These are phyloP conservation scores for Platismatia glauca DNA, from an alignment of 495 filamentous ascomycete genomes.

Conservation along the genomic window DNA sequence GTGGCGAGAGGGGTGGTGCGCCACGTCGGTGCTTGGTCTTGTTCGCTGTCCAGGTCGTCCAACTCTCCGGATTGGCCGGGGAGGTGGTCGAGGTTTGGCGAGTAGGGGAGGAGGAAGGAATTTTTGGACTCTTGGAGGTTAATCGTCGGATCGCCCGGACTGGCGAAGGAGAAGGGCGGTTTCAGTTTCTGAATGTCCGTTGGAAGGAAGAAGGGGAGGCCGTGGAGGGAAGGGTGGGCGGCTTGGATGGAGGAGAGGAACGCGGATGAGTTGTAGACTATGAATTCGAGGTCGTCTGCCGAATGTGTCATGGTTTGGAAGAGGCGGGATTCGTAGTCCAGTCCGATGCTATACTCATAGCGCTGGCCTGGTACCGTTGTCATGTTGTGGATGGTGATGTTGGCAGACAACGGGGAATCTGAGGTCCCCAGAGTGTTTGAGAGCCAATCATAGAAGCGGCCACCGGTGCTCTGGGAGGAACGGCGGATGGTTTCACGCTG, in stretches of 20 bases:
- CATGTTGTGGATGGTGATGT: conserved; percentile 36
- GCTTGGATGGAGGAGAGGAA: conserved; percentile 35
- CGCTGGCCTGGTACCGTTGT: conserved; percentile 35
- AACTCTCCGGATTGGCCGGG: conserved; percentile 22
- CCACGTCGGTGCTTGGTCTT: conserved; percentile 36
- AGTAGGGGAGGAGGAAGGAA: conserved; percentile 32
- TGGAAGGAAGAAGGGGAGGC: conserved; percentile 38
- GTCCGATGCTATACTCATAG: conserved; percentile 49
- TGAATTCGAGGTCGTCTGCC: conserved; percentile 39
- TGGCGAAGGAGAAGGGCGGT: conserved; percentile 33
- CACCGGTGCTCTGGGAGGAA: conserved; percentile 27
- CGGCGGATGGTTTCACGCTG: conserved; percentile 43
- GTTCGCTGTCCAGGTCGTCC: background rate
- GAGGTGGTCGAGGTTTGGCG: conserved; percentile 36
- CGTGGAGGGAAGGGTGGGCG: conserved; percentile 36
- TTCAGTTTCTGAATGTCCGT: conserved; percentile 28
- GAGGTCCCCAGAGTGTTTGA: conserved; percentile 36
- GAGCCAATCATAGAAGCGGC: conserved; percentile 38
- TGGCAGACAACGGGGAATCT: conserved; percentile 32
- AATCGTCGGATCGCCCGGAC: conserved; percentile 24
- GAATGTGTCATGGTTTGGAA: conserved; percentile 45
- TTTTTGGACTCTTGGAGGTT: conserved; percentile 27
- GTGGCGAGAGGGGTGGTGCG: conserved; percentile 42
- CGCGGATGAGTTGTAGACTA: conserved; percentile 38
- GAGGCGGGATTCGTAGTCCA: conserved; percentile 48